These are phyloP conservation scores for Colletotrichum musicola DNA, from an alignment of 2,329 filamentous ascomycete genomes.

Conservation along the genomic window DNA sequence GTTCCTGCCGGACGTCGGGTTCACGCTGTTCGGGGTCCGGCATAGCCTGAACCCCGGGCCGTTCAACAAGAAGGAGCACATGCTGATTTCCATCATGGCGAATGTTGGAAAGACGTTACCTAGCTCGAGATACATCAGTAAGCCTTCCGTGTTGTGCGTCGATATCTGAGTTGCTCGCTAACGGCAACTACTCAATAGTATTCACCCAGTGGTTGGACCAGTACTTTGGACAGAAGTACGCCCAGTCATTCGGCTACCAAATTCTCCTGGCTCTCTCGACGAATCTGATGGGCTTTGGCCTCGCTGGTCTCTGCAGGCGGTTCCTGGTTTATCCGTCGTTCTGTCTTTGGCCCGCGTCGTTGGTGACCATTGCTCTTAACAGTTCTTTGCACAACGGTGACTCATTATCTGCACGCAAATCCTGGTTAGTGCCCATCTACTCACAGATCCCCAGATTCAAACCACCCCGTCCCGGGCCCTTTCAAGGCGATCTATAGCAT, in stretches of 20 bases:
- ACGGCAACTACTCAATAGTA: slow-evolving; percentile 49
- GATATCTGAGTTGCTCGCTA: background rate
- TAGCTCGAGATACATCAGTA: slow-evolving; percentile 57
- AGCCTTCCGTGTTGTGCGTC: background rate
- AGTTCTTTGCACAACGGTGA: slow-evolving; percentile 54
- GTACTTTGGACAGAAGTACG: slow-evolving; percentile 61
- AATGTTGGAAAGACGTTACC: slow-evolving; percentile 61
- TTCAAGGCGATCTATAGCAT: slow-evolving; percentile 50
- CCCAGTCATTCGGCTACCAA: slow-evolving; percentile 58
- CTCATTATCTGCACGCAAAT: slow-evolving; percentile 41
- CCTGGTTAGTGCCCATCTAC: accelerated
- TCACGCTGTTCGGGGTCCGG: slow-evolving; percentile 51
- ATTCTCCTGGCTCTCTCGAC: slow-evolving; percentile 60
- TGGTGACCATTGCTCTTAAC: slow-evolving; percentile 61
- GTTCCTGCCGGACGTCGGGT: slow-evolving; percentile 49
- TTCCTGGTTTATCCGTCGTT: slow-evolving; percentile 63
- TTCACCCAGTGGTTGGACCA: slow-evolving; percentile 59
- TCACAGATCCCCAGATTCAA: slow-evolving; percentile 38
- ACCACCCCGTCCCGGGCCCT: slow-evolving; percentile 45
- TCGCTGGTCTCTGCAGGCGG: slow-evolving; percentile 60
- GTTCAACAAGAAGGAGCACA: slow-evolving; percentile 68
- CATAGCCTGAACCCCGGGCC: slow-evolving; percentile 61
- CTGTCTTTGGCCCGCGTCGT: slow-evolving; percentile 63
- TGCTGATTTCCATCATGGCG: slow-evolving; percentile 68
- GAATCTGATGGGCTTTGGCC: slow-evolving; percentile 65